Percentiles rank a stretch among this genome's conserved stretches.
Conservation (phyloP, 2,329 filamentous ascomycete species). For the Aspergillus sp. region DNA sequence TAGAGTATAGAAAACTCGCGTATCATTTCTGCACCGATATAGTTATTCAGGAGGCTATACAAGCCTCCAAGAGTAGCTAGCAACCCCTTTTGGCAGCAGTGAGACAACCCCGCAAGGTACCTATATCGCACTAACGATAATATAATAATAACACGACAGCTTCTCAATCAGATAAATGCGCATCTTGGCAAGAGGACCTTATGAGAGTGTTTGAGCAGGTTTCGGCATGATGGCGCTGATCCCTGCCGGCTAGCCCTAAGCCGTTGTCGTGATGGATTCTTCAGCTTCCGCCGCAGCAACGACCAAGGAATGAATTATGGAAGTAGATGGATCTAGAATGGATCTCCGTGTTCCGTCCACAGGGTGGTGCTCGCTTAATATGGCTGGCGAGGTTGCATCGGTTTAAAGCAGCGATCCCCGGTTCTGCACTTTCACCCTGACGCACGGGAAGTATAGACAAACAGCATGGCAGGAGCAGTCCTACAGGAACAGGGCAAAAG, state of each 20-base stretch:
- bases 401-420: too few relatives aligned
- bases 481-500: neutral
- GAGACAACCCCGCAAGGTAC: slow-evolving; percentile 8
- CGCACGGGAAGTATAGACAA: neutral
- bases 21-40: too few relatives aligned
- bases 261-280: neutral
- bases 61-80: neutral
- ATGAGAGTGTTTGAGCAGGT: slow-evolving; percentile 30
- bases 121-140: neutral
- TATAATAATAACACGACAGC: slow-evolving; percentile 1
- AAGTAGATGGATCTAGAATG: neutral
- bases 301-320: neutral
- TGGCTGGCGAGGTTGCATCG: too few relatives aligned
- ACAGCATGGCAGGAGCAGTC: slow-evolving; percentile 2
- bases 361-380: too few relatives aligned
- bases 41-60: neutral
- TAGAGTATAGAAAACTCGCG: too few relatives aligned
- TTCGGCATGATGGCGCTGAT: slow-evolving; percentile 11
- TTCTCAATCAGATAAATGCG: neutral
- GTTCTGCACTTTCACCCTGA: too few relatives aligned
- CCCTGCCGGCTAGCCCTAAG: slow-evolving; percentile 8
- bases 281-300: neutral
- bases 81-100: neutral
- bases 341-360: too few relatives aligned
- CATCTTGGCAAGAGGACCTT: slow-evolving; percentile 20